Evolutionary conservation across 345 rosid genomes (phyloP), one percentile per base, ranked within the genome.

Genomic region (Physaria fendleri): DNA sequence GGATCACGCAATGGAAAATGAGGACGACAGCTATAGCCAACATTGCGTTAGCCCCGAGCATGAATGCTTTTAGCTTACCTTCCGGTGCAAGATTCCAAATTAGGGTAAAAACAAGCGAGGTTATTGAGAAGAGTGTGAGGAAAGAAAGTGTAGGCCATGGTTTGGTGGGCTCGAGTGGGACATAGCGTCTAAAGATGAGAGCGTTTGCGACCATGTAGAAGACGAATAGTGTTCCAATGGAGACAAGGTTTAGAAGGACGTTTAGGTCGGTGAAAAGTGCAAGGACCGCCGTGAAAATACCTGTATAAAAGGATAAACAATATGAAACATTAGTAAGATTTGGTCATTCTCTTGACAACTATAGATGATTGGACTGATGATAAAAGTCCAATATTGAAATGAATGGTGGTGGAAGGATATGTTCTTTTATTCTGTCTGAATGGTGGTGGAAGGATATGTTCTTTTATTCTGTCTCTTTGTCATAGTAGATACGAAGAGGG

Each of bases 161-260:
- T 42, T 72, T 72, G 1, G 88, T 82, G 27, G 78, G 76, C 68
- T 88, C 84, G 4, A 77, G 23, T 0, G 48, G 73, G 4, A 84
- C 90, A 13, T 91, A 91, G 20, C 98, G 85, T 16, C 90, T 71
- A 75, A 78, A 85, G 33, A 91, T 71, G 13, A 88, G 79, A 0
- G 98, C 96, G 52, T 82, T 91, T 0, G 95, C 95, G 15, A 91
- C 96, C 98, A 88, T 88, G 81, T 82, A 88, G 39, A 91, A 91
- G 38, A 91, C 95, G 22, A 91, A 91, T 10, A 91, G 90, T 0
- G 95, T 91, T 55, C 96, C 96, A 3, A 91, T 91, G 4, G 96
- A 88, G 8, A 71, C 88, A 0, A 91, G 95, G 81, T 80, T 74
- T 20, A 88, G 56, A 14, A 91, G 92, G 56, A 91, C 81, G 29